phyloP scores from a whole-genome alignment of 2,329 filamentous ascomycete species.

The Bipolaris cookei region DNA sequence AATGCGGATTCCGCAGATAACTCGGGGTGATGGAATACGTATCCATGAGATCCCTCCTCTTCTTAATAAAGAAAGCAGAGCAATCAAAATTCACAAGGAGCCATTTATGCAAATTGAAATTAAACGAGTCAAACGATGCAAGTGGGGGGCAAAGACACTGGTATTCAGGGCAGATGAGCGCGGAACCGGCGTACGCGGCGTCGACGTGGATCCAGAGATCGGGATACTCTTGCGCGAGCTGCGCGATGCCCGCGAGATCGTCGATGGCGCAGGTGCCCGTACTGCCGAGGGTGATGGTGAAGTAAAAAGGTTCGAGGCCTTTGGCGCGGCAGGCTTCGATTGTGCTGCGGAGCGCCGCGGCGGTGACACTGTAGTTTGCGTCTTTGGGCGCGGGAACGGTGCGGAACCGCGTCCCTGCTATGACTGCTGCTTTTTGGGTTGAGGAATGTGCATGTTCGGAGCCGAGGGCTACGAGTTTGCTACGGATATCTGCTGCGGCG shows the following conservation, averaged over 20 bases:
- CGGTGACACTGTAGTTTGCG: constrained; percentile 74
- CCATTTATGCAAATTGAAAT: constrained; percentile 99
- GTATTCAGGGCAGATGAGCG: constrained; percentile 81
- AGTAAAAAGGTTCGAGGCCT: constrained; percentile 82
- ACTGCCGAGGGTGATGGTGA: constrained; percentile 83
- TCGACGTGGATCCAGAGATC: constrained; percentile 91
- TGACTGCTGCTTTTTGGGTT: constrained; percentile 84
- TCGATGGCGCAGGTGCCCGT: constrained; percentile 90
- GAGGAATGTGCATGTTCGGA: constrained; percentile 81
- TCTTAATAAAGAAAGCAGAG: constrained; percentile 76
- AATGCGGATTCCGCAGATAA: constrained; percentile 82
- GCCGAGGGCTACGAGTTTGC: constrained; percentile 78
- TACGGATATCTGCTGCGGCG: constrained; percentile 68
- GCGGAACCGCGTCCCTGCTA: constrained; percentile 83
- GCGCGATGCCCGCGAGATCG: constrained; percentile 73
- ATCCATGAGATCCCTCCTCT: constrained; percentile 76
- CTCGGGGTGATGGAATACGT: constrained; percentile 79
- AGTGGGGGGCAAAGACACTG: constrained; percentile 70
- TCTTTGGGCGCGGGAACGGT: constrained; percentile 68
- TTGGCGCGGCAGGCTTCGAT: constrained; percentile 70
- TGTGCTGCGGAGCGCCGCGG: constrained; percentile 63
- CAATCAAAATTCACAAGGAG: constrained; percentile 90
- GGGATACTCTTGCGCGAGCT: constrained; percentile 60
- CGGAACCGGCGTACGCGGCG: constrained; percentile 88
- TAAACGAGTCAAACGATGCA: constrained; percentile 80